A percentile compares a stretch with the other conserved stretches of the same genome.
phyloP scores from a whole-genome alignment of 805 yeast species.

The Ogataea nonfermentans region DNA sequence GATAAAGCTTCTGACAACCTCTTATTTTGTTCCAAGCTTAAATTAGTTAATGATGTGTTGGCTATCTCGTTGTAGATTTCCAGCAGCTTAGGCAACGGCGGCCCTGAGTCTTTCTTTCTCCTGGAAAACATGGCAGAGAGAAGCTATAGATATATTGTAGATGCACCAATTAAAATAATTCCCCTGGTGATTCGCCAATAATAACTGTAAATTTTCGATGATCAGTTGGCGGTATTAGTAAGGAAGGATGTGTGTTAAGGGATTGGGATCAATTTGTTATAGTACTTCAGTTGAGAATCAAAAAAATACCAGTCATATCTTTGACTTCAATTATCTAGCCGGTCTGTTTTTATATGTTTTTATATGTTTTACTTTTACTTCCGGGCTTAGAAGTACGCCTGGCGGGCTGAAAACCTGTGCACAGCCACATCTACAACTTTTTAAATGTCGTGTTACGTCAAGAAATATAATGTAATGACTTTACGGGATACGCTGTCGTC shows the following conservation, averaged over 20 bases:
- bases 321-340: not conserved
- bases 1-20: conserved; percentile 54
- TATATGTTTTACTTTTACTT: conserved; percentile 10
- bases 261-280: not conserved
- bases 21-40: conserved; percentile 55
- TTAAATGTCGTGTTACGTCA: not conserved
- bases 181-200: conserved; percentile 4
- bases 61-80: conserved; percentile 63
- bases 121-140: conserved; percentile 42
- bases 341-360: conserved; percentile 8
- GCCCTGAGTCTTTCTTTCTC: conserved; percentile 59
- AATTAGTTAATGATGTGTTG: conserved; percentile 53
- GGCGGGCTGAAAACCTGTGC: not conserved
- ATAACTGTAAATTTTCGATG: not conserved
- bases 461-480: conserved; percentile 30
- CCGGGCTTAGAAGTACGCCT: conserved; percentile 3
- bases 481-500: conserved; percentile 36
- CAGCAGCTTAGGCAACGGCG: conserved; percentile 58
- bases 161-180: conserved; percentile 2
- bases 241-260: not conserved
- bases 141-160: not conserved
- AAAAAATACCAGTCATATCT: conserved; percentile 9
- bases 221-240: not conserved
- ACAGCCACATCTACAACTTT: conserved; percentile 3
- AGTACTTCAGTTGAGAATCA: not conserved